phyloP scores from a whole-genome alignment of 192 early-diverging fungal genomes.

The Podila epigama region DNA sequence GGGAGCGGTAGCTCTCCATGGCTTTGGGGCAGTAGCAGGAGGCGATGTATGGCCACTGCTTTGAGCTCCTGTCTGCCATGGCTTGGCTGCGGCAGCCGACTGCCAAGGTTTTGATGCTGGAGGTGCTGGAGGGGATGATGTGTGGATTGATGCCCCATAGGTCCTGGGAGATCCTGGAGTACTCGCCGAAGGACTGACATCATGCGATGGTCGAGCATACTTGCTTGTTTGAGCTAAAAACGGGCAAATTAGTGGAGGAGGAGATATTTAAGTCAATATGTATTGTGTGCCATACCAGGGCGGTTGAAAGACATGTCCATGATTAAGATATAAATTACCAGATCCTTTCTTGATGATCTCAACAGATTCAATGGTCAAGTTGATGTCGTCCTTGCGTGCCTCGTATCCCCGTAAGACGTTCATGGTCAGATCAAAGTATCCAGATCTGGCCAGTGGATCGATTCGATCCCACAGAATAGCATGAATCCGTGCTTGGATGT shows the following conservation, averaged over 20 bases:
- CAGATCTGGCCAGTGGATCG: slow-evolving; percentile 63
- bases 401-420: slow-evolving; percentile 52
- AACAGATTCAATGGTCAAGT: slow-evolving; percentile 33
- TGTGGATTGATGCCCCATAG: slow-evolving; percentile 11
- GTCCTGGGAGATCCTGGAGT: slow-evolving; percentile 4
- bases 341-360: slow-evolving; percentile 40
- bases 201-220: slow-evolving; percentile 20
- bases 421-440: slow-evolving; percentile 65
- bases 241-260: neutral
- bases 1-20: slow-evolving; percentile 17
- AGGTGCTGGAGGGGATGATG: slow-evolving; percentile 21
- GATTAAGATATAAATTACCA: slow-evolving; percentile 8
- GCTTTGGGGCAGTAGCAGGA: slow-evolving; percentile 13
- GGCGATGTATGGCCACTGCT: slow-evolving; percentile 21
- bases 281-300: neutral
- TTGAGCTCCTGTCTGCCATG: slow-evolving; percentile 24
- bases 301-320: neutral
- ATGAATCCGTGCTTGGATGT: slow-evolving; percentile 82
- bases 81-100: slow-evolving; percentile 15
- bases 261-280: neutral
- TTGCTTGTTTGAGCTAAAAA: slow-evolving; percentile 24
- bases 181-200: slow-evolving; percentile 21
- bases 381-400: slow-evolving; percentile 41
- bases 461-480: slow-evolving; percentile 67
- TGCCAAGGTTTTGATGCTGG: slow-evolving; percentile 40